phyloP scores from a whole-genome alignment of 2,329 filamentous ascomycete genomes.

The Drechslerella stenobrocha region DNA sequence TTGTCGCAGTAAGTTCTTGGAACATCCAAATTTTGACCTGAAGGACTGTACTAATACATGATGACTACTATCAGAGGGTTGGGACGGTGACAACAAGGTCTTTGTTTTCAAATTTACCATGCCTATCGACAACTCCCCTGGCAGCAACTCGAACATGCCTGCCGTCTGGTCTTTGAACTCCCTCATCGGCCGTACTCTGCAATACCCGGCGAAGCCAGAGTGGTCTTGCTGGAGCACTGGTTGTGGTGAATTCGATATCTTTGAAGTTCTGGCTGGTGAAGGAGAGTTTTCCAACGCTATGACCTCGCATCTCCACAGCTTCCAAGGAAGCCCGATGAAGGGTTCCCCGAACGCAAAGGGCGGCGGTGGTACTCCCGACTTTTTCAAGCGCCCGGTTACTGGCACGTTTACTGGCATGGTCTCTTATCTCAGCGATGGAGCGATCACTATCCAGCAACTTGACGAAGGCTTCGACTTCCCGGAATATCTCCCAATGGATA shows the following conservation, averaged over 20 bases:
- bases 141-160: conserved; percentile 64
- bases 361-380: conserved; percentile 70
- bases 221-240: conserved; percentile 74
- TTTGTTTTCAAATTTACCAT: conserved; percentile 76
- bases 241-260: conserved; percentile 76
- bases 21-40: neutral
- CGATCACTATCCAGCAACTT: conserved; percentile 64
- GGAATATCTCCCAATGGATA: conserved; percentile 29
- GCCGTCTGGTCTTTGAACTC: conserved; percentile 77
- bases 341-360: conserved; percentile 56
- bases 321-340: conserved; percentile 51
- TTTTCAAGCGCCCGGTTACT: conserved; percentile 68
- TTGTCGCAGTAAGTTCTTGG: conserved; percentile 59
- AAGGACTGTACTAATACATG: conserved; percentile 6
- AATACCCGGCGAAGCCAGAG: conserved; percentile 64
- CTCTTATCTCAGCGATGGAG: conserved; percentile 62
- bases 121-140: conserved; percentile 64
- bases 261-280: conserved; percentile 66
- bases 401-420: conserved; percentile 67
- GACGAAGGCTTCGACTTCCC: conserved; percentile 54
- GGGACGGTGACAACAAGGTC: conserved; percentile 69
- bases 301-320: conserved; percentile 71
- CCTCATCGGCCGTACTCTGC: conserved; percentile 67
- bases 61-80: conserved; percentile 63
- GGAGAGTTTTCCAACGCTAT: conserved; percentile 66